A percentile compares a stretch with the other conserved stretches of the same genome.
Evolutionary conservation across 176 grass and related monocot species (phyloP).

Genomic region (Poa pratensis): DNA sequence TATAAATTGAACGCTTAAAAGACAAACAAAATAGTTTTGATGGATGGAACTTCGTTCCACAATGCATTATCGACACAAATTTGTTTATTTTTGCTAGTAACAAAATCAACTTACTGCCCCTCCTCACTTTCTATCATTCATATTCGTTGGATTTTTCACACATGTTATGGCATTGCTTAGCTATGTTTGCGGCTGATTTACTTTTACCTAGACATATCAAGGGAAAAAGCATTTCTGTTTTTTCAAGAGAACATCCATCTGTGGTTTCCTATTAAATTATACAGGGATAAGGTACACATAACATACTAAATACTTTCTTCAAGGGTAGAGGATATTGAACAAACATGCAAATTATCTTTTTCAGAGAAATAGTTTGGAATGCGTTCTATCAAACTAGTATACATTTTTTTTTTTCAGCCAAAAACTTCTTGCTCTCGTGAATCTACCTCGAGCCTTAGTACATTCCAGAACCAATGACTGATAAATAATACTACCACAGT

Average conservation of each 20-base stretch:
- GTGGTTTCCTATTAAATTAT: no score
- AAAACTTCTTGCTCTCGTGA: neutral
- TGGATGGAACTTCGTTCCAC: neutral
- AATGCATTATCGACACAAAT: neutral
- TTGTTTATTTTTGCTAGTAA: no score
- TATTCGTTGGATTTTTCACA: neutral
- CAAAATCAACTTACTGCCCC: no score
- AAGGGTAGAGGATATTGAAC: no score
- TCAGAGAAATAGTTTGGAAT: neutral
- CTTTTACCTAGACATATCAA: neutral
- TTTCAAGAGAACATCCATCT: neutral
- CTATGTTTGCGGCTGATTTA: neutral
- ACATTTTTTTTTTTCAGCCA: neutral
- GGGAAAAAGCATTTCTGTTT: neutral
- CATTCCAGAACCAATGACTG: neutral
- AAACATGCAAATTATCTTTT: no score
- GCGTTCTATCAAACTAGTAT: neutral
- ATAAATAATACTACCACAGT: neutral
- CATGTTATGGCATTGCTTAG: neutral
- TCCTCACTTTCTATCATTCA: no score
- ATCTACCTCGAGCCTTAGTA: neutral
- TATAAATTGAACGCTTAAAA: neutral
- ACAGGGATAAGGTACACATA: no score
- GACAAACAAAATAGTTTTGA: no score
- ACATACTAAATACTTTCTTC: no score